A percentile compares a stretch with the other conserved stretches of the same genome.
These are phyloP conservation scores for Hyaloscypha variabilis DNA, from an alignment of 495 filamentous ascomycete species.

Conservation along the genomic window DNA sequence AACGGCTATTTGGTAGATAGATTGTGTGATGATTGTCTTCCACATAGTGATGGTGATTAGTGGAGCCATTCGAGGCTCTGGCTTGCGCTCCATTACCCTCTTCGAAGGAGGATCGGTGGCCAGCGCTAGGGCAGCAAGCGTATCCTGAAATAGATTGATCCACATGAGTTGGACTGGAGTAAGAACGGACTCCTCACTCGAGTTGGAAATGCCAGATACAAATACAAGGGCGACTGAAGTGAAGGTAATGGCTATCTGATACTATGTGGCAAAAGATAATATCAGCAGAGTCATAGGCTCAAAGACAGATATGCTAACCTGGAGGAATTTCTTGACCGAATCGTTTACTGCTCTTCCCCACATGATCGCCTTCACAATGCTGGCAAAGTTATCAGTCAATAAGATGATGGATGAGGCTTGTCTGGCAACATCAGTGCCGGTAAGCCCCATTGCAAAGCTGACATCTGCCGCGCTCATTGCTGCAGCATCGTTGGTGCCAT, in stretches of 20 bases:
- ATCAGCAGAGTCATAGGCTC: no score
- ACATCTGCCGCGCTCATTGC: constrained; percentile 87
- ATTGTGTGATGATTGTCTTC: constrained; percentile 92
- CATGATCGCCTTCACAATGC: constrained; percentile 84
- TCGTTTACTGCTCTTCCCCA: constrained; percentile 92
- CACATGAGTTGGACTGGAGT: constrained; percentile 85
- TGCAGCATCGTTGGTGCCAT: constrained; percentile 91
- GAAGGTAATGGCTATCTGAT: constrained; percentile 88
- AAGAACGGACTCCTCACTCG: constrained; percentile 66
- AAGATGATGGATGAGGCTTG: constrained; percentile 93
- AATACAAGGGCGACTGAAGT: constrained; percentile 82
- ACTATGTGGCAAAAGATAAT: no score
- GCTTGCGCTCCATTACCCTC: constrained; percentile 61
- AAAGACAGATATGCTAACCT: no score
- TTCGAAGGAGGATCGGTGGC: constrained; percentile 80
- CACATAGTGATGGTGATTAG: constrained; percentile 84
- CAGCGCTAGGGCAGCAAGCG: constrained; percentile 88
- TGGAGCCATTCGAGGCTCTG: constrained; percentile 75
- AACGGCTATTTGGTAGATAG: constrained; percentile 78
- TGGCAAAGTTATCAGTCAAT: constrained; percentile 92
- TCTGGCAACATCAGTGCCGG: constrained; percentile 90
- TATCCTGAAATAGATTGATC: constrained; percentile 94
- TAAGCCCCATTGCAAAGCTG: constrained; percentile 89
- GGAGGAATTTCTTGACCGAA: constrained; percentile 84
- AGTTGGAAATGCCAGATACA: constrained; percentile 71